phyloP scores from a whole-genome alignment of 2,329 filamentous ascomycete genomes.

The Drechslerella stenobrocha region DNA sequence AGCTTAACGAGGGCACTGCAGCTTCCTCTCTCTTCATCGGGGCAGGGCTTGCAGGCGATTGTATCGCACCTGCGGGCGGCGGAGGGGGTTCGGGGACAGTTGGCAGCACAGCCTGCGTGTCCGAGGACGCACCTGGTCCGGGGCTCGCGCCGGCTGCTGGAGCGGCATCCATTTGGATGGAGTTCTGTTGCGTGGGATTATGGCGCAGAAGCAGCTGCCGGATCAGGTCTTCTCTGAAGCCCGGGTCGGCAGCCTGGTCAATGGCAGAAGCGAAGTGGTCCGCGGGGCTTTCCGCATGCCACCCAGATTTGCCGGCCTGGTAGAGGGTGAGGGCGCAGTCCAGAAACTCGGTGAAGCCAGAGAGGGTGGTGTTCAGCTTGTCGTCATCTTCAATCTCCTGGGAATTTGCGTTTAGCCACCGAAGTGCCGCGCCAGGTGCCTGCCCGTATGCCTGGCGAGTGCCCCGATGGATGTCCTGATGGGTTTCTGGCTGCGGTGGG shows the following conservation, averaged over 20 bases:
- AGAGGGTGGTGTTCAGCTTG: conserved; percentile 12
- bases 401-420: conserved; percentile 20
- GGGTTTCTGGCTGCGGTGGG: not conserved
- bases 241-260: conserved; percentile 22
- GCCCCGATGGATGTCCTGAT: not conserved
- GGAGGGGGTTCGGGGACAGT: conserved; percentile 28
- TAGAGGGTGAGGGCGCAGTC: conserved; percentile 27
- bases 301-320: conserved; percentile 31
- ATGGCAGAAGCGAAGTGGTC: conserved; percentile 33
- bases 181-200: conserved; percentile 15
- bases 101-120: conserved; percentile 8
- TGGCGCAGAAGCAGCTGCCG: conserved; percentile 10
- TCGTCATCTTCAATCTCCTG: conserved; percentile 13
- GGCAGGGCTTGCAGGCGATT: not conserved
- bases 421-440: not conserved
- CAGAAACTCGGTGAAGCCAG: conserved; percentile 19
- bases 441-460: not conserved
- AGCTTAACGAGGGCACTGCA: conserved; percentile 14
- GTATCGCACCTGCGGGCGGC: not conserved
- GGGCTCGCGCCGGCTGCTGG: not conserved
- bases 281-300: conserved; percentile 23
- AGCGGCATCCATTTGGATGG: conserved; percentile 22
- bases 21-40: conserved; percentile 2
- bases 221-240: conserved; percentile 33
- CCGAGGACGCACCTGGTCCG: conserved; percentile 14